Base-by-base conservation (phyloP, 2,329 filamentous ascomycete genomes). In the Dothideomycetes sp. region DNA sequence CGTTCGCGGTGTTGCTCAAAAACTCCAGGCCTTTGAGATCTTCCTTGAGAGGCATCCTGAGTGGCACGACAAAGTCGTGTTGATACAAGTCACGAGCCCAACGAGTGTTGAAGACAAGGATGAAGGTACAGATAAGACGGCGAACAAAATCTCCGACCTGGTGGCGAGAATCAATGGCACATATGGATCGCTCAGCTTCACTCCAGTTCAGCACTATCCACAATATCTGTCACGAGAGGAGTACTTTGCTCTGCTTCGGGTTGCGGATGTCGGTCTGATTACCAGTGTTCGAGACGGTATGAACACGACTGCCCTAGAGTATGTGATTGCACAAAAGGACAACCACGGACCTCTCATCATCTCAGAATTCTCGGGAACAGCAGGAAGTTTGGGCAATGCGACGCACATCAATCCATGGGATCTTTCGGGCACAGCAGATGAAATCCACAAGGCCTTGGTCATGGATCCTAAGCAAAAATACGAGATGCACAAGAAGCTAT, bases 321-420 rank as follows among this genome's bases (percentile, higher is more conserved):
- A 95, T 57, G 79, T 96, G 42, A 75, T 94, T 42, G 94, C 86
- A 59, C 89, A 96, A 62, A 83, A 85, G 53, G 81, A 91, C 47
- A 80, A 79, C 41, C 79, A 88, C 50, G 84, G 88, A 1, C 89
- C 88, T 2, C 68, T 96, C 34, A 95, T 96, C 49, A 75, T 96
- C 17, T 96, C 91, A 11, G 89, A 96, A 60, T 96, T 96, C 61
- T 95, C 88, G 46, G 89, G 89, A 43, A 95, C 89, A 1, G 87
- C 89, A 22, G 84, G 84, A 39, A 91, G 81, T 41, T 72, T 96
- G 29, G 75, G 76, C 45, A 82, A 84, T 53, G 89, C 89, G 22
- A 87, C 94, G 45, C 86, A 94, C 61, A 94, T 96, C 68, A 96
- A 96, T 63, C 89, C 89, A 1, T 96, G 88, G 86, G 87, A 95